Evolutionary conservation across 106 monocot species (phyloP).

Genomic region (Hemerocallis citrina): DNA sequence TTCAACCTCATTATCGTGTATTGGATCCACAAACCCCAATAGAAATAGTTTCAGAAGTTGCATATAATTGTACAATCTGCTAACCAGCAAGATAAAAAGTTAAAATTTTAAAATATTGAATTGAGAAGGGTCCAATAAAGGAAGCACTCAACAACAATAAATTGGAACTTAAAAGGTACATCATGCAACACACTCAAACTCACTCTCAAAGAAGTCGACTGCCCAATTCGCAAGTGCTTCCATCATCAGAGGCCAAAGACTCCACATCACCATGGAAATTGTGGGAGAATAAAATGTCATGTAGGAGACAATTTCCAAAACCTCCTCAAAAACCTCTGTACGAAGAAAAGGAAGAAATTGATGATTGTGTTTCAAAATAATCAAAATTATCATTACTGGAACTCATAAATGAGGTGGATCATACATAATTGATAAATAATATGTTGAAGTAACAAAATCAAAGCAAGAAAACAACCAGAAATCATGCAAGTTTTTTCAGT

Average conservation of each 20-base stretch:
- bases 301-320: slow-evolving; percentile 93
- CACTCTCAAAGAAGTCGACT: slow-evolving; percentile 93
- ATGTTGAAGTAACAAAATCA: not conserved
- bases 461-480: too few species aligned
- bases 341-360: not conserved
- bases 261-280: slow-evolving; percentile 96
- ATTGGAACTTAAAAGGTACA: too few species aligned
- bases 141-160: too few species aligned
- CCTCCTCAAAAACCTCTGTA: slow-evolving; percentile 94
- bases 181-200: too few species aligned
- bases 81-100: too few species aligned
- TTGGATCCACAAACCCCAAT: too few species aligned
- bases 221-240: slow-evolving; percentile 93
- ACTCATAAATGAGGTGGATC: not conserved
- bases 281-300: slow-evolving; percentile 95
- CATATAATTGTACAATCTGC: too few species aligned
- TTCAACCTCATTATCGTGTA: too few species aligned
- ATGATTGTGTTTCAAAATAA: not conserved
- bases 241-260: slow-evolving; percentile 91
- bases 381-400: not conserved
- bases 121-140: too few species aligned
- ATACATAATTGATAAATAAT: not conserved
- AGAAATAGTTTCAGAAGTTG: too few species aligned
- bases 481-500: too few species aligned
- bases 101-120: too few species aligned